A percentile compares a stretch with the other conserved stretches of the same genome.
These are phyloP conservation scores for Lactifluus hygrophoroides DNA, from an alignment of 768 basidiomycete genomes.

Conservation along the genomic window DNA sequence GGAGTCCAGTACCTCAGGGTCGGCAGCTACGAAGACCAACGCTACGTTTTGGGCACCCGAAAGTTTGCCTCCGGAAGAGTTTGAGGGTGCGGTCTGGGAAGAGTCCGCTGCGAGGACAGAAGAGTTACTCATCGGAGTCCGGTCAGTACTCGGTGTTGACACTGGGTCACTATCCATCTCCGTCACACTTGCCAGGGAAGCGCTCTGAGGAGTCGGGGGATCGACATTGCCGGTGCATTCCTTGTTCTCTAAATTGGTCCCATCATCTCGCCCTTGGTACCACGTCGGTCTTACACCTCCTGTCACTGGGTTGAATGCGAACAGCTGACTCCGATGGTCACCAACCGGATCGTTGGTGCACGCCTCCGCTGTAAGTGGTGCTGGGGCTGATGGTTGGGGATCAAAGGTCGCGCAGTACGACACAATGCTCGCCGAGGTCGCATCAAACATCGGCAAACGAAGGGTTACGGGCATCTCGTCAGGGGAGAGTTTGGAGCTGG, in stretches of 20 bases:
- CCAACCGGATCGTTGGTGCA: slow-evolving; percentile 29
- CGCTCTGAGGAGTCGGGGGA: slow-evolving; percentile 6
- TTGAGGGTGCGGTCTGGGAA: slow-evolving; percentile 4
- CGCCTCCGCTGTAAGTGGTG: slow-evolving; percentile 41
- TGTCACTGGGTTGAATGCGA: slow-evolving; percentile 43
- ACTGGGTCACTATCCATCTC: not conserved
- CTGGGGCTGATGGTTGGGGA: slow-evolving; percentile 37
- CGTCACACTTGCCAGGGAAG: slow-evolving; percentile 10
- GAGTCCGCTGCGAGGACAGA: not conserved
- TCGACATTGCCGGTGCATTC: slow-evolving; percentile 18
- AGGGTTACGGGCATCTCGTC: slow-evolving; percentile 34
- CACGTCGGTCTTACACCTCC: slow-evolving; percentile 49
- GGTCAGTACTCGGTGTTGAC: not conserved
- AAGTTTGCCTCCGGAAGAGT: slow-evolving; percentile 15
- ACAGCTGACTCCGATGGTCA: slow-evolving; percentile 45
- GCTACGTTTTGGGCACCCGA: slow-evolving; percentile 37
- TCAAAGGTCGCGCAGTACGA: slow-evolving; percentile 57
- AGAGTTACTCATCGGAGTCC: not conserved
- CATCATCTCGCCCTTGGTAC: slow-evolving; percentile 27
- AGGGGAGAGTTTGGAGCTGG: slow-evolving; percentile 8
- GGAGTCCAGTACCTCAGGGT: slow-evolving; percentile 26
- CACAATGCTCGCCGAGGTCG: slow-evolving; percentile 28
- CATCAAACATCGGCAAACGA: slow-evolving; percentile 36
- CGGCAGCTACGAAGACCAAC: slow-evolving; percentile 42
- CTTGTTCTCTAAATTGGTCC: slow-evolving; percentile 15